These are phyloP conservation scores for Cadophora gregata DNA, from an alignment of 2,329 filamentous ascomycete genomes.

Conservation along the genomic window DNA sequence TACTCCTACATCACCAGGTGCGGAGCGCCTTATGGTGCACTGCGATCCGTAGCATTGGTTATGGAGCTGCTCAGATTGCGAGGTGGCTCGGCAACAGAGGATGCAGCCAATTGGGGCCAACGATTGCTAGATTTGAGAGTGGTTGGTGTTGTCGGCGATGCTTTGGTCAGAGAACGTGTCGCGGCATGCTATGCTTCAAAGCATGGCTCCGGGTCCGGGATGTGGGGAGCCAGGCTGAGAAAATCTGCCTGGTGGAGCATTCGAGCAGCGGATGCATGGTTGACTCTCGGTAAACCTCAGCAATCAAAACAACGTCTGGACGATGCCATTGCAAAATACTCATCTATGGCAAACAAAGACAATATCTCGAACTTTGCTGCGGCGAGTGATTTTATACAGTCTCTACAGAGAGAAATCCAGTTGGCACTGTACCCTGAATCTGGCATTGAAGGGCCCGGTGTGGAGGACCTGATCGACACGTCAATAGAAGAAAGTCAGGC, in stretches of 20 bases:
- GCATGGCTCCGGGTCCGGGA: slow-evolving; percentile 66
- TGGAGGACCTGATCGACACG: slow-evolving; percentile 43
- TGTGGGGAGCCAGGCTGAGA: slow-evolving; percentile 74
- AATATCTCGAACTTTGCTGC: slow-evolving; percentile 57
- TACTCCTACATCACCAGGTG: slow-evolving; percentile 94
- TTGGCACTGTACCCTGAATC: slow-evolving; percentile 42
- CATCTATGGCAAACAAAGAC: slow-evolving; percentile 54
- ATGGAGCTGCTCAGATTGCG: slow-evolving; percentile 84
- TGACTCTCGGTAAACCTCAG: slow-evolving; percentile 74
- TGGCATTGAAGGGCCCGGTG: slow-evolving; percentile 38
- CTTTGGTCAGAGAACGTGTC: slow-evolving; percentile 84
- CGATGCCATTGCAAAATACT: slow-evolving; percentile 65
- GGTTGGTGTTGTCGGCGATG: slow-evolving; percentile 76
- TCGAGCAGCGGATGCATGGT: slow-evolving; percentile 83
- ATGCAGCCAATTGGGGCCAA: slow-evolving; percentile 84
- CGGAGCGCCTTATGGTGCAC: slow-evolving; percentile 76
- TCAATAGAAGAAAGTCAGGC: slow-evolving; percentile 60
- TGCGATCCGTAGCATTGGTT: slow-evolving; percentile 77
- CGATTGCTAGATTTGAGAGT: slow-evolving; percentile 80
- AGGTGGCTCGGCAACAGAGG: slow-evolving; percentile 80
- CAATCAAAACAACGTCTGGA: slow-evolving; percentile 81
- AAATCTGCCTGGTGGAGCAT: slow-evolving; percentile 93
- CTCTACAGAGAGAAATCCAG: slow-evolving; percentile 51
- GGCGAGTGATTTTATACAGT: slow-evolving; percentile 59
- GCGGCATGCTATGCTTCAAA: slow-evolving; percentile 83